Conservation (phyloP, 2,329 filamentous ascomycete species). For the Emmonsia crescens region DNA sequence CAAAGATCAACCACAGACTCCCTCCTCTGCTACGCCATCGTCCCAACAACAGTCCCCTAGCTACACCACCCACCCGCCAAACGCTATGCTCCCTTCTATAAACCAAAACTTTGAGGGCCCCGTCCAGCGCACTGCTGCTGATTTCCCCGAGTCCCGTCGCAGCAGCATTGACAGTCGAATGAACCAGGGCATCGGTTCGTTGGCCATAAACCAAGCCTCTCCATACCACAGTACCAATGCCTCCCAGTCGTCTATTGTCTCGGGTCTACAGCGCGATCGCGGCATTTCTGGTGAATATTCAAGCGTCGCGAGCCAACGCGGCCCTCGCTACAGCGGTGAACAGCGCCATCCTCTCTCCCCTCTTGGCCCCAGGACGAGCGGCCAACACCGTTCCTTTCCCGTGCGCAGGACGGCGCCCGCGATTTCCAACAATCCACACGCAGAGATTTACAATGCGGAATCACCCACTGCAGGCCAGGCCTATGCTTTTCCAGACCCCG, state of each 20-base stretch:
- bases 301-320: constrained; percentile 26
- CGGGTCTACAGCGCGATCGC: constrained; percentile 18
- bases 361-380: constrained; percentile 26
- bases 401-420: constrained; percentile 38
- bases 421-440: constrained; percentile 39
- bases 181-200: constrained; percentile 39
- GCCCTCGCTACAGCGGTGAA: constrained; percentile 30
- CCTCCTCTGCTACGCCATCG: not conserved
- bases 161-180: constrained; percentile 41
- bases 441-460: constrained; percentile 41
- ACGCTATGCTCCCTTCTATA: constrained; percentile 44
- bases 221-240: constrained; percentile 39
- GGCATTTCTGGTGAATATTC: constrained; percentile 26
- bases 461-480: constrained; percentile 40
- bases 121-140: constrained; percentile 26
- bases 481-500: constrained; percentile 42
- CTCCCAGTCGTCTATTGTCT: constrained; percentile 30
- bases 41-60: constrained; percentile 17
- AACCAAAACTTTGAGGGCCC: constrained; percentile 48
- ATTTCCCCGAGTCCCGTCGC: constrained; percentile 37
- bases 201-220: constrained; percentile 37
- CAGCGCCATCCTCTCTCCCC: constrained; percentile 30
- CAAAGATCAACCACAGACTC: constrained; percentile 1
- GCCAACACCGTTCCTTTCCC: constrained; percentile 29
- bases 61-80: constrained; percentile 29